Conservation (phyloP, 805 yeast species). For the Lachancea thermotolerans region DNA sequence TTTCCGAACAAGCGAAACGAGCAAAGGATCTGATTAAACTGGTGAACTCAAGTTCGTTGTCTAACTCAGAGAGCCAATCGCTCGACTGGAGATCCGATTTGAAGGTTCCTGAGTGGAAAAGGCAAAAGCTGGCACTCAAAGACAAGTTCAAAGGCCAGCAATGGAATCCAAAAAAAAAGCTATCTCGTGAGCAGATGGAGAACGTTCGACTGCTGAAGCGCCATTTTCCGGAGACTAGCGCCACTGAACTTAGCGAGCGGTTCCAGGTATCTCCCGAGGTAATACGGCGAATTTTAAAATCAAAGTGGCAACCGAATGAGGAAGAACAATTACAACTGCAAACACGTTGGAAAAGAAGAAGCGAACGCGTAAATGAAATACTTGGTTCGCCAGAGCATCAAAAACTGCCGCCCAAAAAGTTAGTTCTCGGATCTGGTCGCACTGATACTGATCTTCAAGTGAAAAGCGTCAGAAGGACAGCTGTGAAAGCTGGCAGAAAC, state of each 20-base stretch:
- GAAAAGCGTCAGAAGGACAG: conserved; percentile 1
- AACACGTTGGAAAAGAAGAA: conserved; percentile 49
- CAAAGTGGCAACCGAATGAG: conserved; percentile 67
- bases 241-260: conserved; percentile 51
- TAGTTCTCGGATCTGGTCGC: conserved; percentile 6
- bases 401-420: conserved; percentile 1
- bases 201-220: conserved; percentile 51
- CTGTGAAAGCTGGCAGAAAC: neutral
- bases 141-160: conserved; percentile 51
- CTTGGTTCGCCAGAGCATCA: conserved; percentile 6
- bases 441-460: conserved; percentile 3
- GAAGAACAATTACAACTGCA: conserved; percentile 40
- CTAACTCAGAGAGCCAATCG: conserved; percentile 14
- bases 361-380: conserved; percentile 33
- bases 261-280: conserved; percentile 78
- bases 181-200: conserved; percentile 65
- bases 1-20: conserved; percentile 6
- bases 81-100: conserved; percentile 36
- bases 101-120: conserved; percentile 59
- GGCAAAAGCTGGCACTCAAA: conserved; percentile 55
- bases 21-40: conserved; percentile 17
- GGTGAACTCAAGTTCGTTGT: conserved; percentile 15
- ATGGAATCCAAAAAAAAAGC: conserved; percentile 63
- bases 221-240: conserved; percentile 52
- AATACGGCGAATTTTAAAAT: conserved; percentile 67